These are phyloP conservation scores for Aureobasidium sp. DNA, from an alignment of 2,329 filamentous ascomycete genomes.

Conservation along the genomic window DNA sequence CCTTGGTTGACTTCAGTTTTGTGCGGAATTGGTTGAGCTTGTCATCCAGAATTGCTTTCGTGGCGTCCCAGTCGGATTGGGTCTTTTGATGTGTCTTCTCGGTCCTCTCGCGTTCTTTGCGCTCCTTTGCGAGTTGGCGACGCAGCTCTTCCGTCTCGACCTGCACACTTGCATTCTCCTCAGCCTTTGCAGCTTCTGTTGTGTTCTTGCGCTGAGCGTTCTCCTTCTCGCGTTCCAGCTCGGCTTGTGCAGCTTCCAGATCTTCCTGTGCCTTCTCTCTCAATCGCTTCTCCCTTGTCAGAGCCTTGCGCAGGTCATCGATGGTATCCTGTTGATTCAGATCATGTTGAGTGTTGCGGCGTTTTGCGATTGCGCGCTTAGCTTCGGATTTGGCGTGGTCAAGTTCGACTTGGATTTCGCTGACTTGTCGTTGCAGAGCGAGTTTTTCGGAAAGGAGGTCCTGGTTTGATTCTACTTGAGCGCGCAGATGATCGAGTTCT, in stretches of 20 bases:
- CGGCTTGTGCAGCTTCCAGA: constrained; percentile 24
- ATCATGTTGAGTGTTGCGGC: constrained; percentile 41
- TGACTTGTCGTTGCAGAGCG: constrained; percentile 68
- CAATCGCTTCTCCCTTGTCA: constrained; percentile 37
- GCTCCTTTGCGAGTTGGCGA: constrained; percentile 43
- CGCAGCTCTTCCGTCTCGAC: constrained; percentile 39
- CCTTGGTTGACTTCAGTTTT: constrained; percentile 62
- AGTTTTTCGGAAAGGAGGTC: constrained; percentile 69
- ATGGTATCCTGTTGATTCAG: constrained; percentile 32
- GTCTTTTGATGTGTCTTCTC: constrained; percentile 49
- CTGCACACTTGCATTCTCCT: constrained; percentile 33
- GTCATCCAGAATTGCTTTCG: constrained; percentile 58
- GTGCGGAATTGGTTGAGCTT: constrained; percentile 61
- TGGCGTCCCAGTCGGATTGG: constrained; percentile 51
- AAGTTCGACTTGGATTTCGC: constrained; percentile 68
- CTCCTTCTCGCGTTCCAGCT: constrained; percentile 27
- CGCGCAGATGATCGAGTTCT: constrained; percentile 54
- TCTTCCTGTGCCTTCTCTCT: constrained; percentile 33
- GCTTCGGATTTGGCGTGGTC: constrained; percentile 70
- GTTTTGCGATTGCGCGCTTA: constrained; percentile 47
- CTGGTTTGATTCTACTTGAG: constrained; percentile 54
- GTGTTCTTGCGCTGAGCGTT: constrained; percentile 20
- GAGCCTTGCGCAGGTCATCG: constrained; percentile 38
- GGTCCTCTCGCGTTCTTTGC: constrained; percentile 43
- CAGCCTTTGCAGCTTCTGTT: constrained; percentile 31